Percentiles rank a stretch among this genome's conserved stretches.
Evolutionary conservation across 352 stramenopile genomes (phyloP).

Genomic region (Blastocystis sp.): DNA sequence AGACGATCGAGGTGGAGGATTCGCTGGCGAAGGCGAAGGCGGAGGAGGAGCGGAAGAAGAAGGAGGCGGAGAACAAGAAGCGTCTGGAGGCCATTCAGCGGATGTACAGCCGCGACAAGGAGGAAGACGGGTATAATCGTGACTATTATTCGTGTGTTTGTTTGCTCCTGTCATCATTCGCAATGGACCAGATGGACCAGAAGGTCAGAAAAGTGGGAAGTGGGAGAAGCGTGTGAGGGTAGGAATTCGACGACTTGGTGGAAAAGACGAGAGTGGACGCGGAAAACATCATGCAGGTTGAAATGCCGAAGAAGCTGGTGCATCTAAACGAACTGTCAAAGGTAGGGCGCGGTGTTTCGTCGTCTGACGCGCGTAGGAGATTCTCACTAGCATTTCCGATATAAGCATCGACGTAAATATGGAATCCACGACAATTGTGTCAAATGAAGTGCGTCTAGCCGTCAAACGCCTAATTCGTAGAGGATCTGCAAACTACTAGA

Average conservation of each 20-base stretch:
- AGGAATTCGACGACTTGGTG: conserved; percentile 64
- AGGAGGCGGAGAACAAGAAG: conserved; percentile 36
- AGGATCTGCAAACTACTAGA: conserved; percentile 26
- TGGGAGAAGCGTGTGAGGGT: neutral
- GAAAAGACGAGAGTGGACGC: conserved; percentile 54
- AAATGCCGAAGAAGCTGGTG: conserved; percentile 63
- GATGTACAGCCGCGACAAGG: conserved; percentile 11
- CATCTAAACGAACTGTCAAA: conserved; percentile 30
- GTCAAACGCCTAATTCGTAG: neutral
- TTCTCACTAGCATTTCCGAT: conserved; percentile 5
- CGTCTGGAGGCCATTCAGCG: conserved; percentile 38
- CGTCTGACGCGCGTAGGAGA: neutral
- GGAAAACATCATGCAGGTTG: conserved; percentile 43
- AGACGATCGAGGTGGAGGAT: conserved; percentile 51
- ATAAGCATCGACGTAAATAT: neutral
- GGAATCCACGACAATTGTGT: conserved; percentile 1
- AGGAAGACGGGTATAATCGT: conserved; percentile 51
- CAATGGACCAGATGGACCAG: conserved; percentile 55
- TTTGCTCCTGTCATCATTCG: neutral
- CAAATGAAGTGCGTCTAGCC: conserved; percentile 19
- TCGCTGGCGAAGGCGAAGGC: conserved; percentile 43
- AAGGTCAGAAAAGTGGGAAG: conserved; percentile 5
- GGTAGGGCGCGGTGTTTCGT: neutral
- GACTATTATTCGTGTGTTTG: conserved; percentile 68
- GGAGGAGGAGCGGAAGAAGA: conserved; percentile 39